A percentile compares a stretch with the other conserved stretches of the same genome.
phyloP scores from a whole-genome alignment of 768 basidiomycete genomes.

The Tylopilus plumbeoviolaceoides region DNA sequence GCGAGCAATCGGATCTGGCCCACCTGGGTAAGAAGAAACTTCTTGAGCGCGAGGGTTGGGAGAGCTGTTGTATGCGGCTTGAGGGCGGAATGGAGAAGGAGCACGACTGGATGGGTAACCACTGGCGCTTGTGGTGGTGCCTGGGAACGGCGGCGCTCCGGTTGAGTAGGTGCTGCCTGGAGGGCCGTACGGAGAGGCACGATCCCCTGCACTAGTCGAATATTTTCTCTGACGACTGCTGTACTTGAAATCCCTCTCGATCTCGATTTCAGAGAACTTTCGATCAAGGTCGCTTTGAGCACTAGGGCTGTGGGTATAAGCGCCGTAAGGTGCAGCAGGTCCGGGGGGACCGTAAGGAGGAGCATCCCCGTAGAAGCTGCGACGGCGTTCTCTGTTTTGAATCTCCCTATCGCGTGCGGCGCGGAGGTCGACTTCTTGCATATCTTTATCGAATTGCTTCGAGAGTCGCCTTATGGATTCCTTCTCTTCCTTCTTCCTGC shows the following conservation, averaged over 20 bases:
- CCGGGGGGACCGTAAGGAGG: conserved; percentile 25
- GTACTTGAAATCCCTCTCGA: conserved; percentile 29
- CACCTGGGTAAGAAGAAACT: conserved; percentile 38
- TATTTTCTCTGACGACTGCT: conserved; percentile 42
- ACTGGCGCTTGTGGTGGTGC: conserved; percentile 7
- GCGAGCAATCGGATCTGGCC: conserved; percentile 30
- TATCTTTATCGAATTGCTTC: conserved; percentile 38
- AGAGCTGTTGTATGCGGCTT: conserved; percentile 35
- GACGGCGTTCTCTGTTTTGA: conserved; percentile 46
- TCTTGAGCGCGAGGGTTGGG: conserved; percentile 50
- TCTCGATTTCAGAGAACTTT: conserved; percentile 32
- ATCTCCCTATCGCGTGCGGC: conserved; percentile 56
- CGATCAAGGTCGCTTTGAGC: conserved; percentile 35
- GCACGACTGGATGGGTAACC: conserved; percentile 34
- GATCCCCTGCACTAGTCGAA: conserved; percentile 39
- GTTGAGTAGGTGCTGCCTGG: conserved; percentile 21
- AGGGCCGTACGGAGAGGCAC: conserved; percentile 19
- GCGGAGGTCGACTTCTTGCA: conserved; percentile 52
- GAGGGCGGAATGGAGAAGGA: conserved; percentile 31
- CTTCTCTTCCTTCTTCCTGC: conserved; percentile 52
- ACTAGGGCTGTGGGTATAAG: conserved; percentile 25
- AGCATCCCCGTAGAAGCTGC: conserved; percentile 45
- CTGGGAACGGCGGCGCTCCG: conserved; percentile 26
- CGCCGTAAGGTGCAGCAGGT: conserved; percentile 20
- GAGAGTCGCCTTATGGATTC: conserved; percentile 36